A percentile compares a stretch with the other conserved stretches of the same genome.
Conservation (phyloP, 2,329 filamentous ascomycete species). For the Catunica adiposa region DNA sequence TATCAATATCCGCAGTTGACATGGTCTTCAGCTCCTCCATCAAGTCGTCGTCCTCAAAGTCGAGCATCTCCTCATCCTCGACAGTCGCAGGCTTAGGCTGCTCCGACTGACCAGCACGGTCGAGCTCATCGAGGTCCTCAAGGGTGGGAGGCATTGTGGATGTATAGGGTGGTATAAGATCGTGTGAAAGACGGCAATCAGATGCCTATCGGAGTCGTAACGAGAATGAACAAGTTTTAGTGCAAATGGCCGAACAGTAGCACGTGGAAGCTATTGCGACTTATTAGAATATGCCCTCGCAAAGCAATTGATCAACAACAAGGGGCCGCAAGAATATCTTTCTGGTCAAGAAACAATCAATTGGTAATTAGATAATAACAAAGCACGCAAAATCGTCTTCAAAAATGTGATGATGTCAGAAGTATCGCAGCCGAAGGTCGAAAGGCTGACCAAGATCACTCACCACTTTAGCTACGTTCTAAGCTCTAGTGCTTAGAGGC, state of each 20-base stretch:
- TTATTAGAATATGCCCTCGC: not conserved
- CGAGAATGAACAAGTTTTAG: not conserved
- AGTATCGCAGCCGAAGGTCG: not conserved
- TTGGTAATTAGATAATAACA: not conserved
- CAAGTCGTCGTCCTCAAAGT: conserved; percentile 67
- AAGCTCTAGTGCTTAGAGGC: not conserved
- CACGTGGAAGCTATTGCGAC: not conserved
- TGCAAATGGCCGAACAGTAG: not conserved
- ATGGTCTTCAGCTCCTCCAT: conserved; percentile 87
- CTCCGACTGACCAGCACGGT: conserved; percentile 57
- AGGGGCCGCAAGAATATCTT: not conserved
- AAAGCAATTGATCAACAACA: not conserved
- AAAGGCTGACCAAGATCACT: not conserved
- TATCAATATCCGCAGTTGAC: conserved; percentile 87
- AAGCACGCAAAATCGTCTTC: not conserved
- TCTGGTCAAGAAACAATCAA: not conserved
- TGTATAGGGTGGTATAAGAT: conserved; percentile 19
- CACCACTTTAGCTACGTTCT: not conserved
- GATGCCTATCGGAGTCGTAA: not conserved
- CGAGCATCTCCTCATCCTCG: conserved; percentile 82
- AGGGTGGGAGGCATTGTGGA: conserved; percentile 56
- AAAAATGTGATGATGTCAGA: conserved; percentile 8
- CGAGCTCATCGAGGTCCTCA: conserved; percentile 80
- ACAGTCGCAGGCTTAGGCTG: conserved; percentile 38
- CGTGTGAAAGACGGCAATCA: not conserved